Evolutionary conservation across 2,329 filamentous ascomycete genomes (phyloP), one percentile per base, ranked within the genome.

Genomic region (Rugonectria rugulosa): DNA sequence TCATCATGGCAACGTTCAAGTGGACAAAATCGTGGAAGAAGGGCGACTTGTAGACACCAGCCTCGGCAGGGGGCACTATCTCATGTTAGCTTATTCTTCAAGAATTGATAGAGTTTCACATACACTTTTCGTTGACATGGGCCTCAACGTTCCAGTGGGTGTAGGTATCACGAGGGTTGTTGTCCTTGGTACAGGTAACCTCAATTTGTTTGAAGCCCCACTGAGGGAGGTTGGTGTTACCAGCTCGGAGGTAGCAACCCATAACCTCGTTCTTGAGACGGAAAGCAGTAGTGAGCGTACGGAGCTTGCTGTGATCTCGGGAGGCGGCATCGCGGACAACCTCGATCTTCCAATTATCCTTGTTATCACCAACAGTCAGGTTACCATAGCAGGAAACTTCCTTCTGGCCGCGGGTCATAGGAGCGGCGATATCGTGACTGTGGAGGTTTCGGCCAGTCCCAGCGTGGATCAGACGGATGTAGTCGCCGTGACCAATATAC

Each of bases 151-250:
- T 99, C 95, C 95, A 99, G 79, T 98, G 95, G 8, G 95, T 99
- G 75, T 96, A 98, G 34, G 92, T 86, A 73, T 99, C 95, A 49
- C 88, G 86, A 6, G 93, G 92, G 69, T 94, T 95, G 80, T 97
- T 97, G 66, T 89, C 86, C 81, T 96, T 97, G 64, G 89, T 88
- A 76, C 95, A 99, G 21, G 92, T 96, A 29, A 95, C 93, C 78
- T 99, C 95, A 63, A 99, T 98, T 78, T 99, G 95, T 80, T 98
- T 97, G 83, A 99, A 99, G 73, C 95, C 95, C 95, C 95, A 99
- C 73, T 98, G 95, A 46, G 95, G 95, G 61, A 99, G 82, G 76
- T 98, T 99, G 68, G 92, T 90, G 69, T 96, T 99, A 66, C 93
- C 94, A 56, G 95, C 96, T 62, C 93, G 89, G 45, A 99, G 86